phyloP scores from a whole-genome alignment of 371 early-diverging fungal genomes.

The Rhizopus sp. region DNA sequence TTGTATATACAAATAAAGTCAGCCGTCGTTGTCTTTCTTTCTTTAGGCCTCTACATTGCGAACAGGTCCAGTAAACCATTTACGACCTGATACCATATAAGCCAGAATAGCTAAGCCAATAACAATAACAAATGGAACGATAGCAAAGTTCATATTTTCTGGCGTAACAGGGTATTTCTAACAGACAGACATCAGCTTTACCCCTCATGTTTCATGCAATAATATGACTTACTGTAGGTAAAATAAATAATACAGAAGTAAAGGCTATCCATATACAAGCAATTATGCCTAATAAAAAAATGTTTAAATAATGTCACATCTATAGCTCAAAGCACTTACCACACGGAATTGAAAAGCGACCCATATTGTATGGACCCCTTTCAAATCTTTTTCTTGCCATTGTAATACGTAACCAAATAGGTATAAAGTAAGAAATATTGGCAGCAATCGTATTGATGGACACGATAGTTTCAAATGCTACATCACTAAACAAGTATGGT shows the following conservation, averaged over 20 bases:
- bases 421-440: slow-evolving; percentile 71
- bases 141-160: slow-evolving; percentile 61
- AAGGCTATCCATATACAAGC: slow-evolving; percentile 57
- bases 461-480: slow-evolving; percentile 66
- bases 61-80: slow-evolving; percentile 64
- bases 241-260: slow-evolving; percentile 62
- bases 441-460: slow-evolving; percentile 71
- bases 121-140: slow-evolving; percentile 38
- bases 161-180: slow-evolving; percentile 56
- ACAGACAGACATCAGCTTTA: not conserved
- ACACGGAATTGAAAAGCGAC: slow-evolving; percentile 21
- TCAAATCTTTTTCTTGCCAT: slow-evolving; percentile 46
- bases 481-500: slow-evolving; percentile 44
- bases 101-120: slow-evolving; percentile 46
- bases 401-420: slow-evolving; percentile 54
- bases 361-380: slow-evolving; percentile 24
- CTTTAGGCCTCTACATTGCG: slow-evolving; percentile 21
- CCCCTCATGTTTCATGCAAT: not conserved
- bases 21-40: not conserved
- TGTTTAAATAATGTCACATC: not conserved
- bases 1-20: no score
- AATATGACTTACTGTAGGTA: slow-evolving; percentile 40
- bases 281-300: slow-evolving; percentile 38
- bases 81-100: slow-evolving; percentile 52
- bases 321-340: slow-evolving; percentile 2